Evolutionary conservation across 2,329 filamentous ascomycete species (phyloP), one percentile per base, ranked within the genome.

Genomic region (Colletotrichum musae): DNA sequence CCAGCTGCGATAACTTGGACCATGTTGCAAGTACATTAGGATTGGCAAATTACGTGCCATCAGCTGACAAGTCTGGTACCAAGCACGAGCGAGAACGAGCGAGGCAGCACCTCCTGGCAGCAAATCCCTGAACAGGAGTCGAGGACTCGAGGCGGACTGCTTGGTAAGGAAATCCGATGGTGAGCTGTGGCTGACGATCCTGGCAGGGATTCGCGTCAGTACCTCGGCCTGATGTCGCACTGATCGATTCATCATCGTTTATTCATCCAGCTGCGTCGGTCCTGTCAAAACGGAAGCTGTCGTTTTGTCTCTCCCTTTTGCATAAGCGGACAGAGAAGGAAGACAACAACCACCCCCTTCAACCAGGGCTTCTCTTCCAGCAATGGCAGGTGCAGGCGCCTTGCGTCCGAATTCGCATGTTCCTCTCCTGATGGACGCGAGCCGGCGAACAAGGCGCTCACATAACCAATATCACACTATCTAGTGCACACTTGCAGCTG

Each of bases 141-240:
- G 59, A 24, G 58, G 47, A 36, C 7, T 36, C 32, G 59, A 64
- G 68, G 59, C 68, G 70, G 59, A 66, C 57, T 71, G 51, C 59
- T 70, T 58, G n/a, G 51, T 61, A 36, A 62, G 70, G 70, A 63
- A 69, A 69, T 50, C 70, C 70, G 68, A 72, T 60, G 66, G 56
- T 70, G 52, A 59, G 43, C 57, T 64, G 64, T 72, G 68, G 70
- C 64, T 71, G 70, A 60, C 70, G 68, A 72, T 71, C 70, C 54
- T 52, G 54, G 36, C 70, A 72, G 68, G 68, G 70, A 52, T 71
- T 53, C 58, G 43, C 26, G 43, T 67, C 58, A 48, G 61, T 54
- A 18, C 58, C 61, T 70, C 66, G 66, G 66, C 66, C 70, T 71
- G 50, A 62, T 59, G 58, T 58, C 52, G 59, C 39, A 64, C 21